Evolutionary conservation across 2,329 filamentous ascomycete species (phyloP), one percentile per base, ranked within the genome.

Genomic region (Mycosphaerella sp.): DNA sequence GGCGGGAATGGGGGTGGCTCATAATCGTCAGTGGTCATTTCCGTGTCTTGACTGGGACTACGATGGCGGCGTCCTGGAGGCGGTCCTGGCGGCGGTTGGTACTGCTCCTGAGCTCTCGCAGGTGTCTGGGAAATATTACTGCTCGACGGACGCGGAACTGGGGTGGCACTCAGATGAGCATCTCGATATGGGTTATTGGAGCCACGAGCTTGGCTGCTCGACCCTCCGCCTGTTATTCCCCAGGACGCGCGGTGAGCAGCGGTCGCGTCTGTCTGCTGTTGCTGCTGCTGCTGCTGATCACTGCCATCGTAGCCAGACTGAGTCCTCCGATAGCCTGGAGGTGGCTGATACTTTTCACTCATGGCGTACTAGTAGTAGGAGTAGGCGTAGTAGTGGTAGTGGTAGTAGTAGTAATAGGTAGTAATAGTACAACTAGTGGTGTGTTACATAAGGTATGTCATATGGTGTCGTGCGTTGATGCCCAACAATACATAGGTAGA

Each of bases 1-100:
- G 65, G 66, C 27, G 64, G 62, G 3, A 63, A 64, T 34, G 62
- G 59, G 8, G 66, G 66, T 18, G 67, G 58, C 12, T 56, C 44
- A 41, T 66, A 68, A 12, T 58, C 52, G 13, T 53, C 51, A 32
- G 51, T 51, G n/a, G 25, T 44, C 54, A 55, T 55, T 21, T 50
- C 44, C 16, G 49, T 40, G 35, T 54, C 50, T 41, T 48, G 41
- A 52, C 49, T 50, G 41, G 18, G 55, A 42, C 48, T 57, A 17
- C 45, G 45, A 34, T 21, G 40, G 25, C 41, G 35, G 49, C 59
- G 61, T n/a, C 59, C 53, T 17, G 64, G 63, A 28, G 66, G 64
- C 7, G 64, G 63, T 7, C 65, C 66, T 1, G 62, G 58, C 28
- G 66, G 66, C 17, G 67, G 64, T 44, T 60, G 54, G 44, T 62